Evolutionary conservation across 768 basidiomycete genomes (phyloP), one percentile per base, ranked within the genome.

Genomic region (Boletus reticulatus): DNA sequence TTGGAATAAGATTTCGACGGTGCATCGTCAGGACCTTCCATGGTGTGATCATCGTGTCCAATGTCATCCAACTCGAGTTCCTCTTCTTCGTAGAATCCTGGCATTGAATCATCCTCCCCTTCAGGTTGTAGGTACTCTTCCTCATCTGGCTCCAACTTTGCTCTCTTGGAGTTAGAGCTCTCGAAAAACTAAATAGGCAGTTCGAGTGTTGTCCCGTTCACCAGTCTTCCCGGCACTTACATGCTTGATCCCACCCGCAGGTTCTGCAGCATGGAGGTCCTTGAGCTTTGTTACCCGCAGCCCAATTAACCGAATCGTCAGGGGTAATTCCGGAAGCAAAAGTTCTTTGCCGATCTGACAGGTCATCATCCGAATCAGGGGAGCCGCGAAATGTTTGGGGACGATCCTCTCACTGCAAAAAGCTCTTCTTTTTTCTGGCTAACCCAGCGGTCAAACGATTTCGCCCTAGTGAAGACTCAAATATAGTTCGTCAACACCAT

Each of bases 221-320:
- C 16, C 17, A 49, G 10, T 22, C 29, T 53, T 53, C 12, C 29
- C n/a, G 16, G n/a, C 19, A 66, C 79, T 50, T 65, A 92, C 94
- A 53, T 84, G 80, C 68, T 89, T 88, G 57, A 97, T 92, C 1
- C 91, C 88, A 50, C 69, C 75, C 5, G 63, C 41, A 13, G 76
- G 68, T 39, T 76, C 71, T 43, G 65, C 56, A 7, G 77, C 77
- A 54, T 80, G 80, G 31, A 95, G 72, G 72, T 99, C 96, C 65
- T 90, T 91, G 61, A 99, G 74, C 58, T 92, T 95, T 4, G 92
- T 94, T 11, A 96, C 79, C 43, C 95, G 78, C 27, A 99, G 74
- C 6, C 96, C 96, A 59, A 99, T 88, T 20, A 99, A 76, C 32
- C 96, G 81, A 22, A 98, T 74, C 31, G 80, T 84, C 29, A 95